Percentiles rank a stretch among this genome's conserved stretches.
Conservation (phyloP, 306 rosid genomes). For the Sindora glabra region DNA sequence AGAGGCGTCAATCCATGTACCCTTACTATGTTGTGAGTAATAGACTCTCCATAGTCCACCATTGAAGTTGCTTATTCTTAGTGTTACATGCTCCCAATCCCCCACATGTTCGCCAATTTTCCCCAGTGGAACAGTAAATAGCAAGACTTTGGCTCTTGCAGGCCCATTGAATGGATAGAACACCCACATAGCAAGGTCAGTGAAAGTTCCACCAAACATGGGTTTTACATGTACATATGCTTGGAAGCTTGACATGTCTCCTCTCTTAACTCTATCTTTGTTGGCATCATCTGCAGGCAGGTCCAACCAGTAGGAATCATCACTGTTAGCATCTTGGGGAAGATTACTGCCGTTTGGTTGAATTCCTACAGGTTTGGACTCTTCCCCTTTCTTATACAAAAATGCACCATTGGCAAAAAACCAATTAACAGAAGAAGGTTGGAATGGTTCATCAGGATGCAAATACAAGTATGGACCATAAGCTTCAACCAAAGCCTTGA, state of each 20-base stretch:
- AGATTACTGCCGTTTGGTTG: constrained; percentile 49
- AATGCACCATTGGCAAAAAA: constrained; percentile 60
- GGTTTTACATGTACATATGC: constrained; percentile 59
- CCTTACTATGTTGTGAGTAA: constrained; percentile 58
- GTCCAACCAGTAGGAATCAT: constrained; percentile 67
- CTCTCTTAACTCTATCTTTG: constrained; percentile 49
- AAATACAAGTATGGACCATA: constrained; percentile 51
- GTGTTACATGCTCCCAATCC: constrained; percentile 80
- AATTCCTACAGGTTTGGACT: constrained; percentile 34
- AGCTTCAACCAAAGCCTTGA: constrained; percentile 34
- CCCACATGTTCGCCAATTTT: constrained; percentile 73
- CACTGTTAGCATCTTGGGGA: constrained; percentile 61
- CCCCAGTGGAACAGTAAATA: constrained; percentile 36
- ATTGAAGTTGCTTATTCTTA: constrained; percentile 69
- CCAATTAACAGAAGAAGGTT: constrained; percentile 65
- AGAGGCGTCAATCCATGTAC: constrained; percentile 61
- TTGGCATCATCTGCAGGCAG: constrained; percentile 35
- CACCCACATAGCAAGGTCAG: constrained; percentile 64
- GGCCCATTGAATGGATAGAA: constrained; percentile 85
- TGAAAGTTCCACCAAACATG: constrained; percentile 62
- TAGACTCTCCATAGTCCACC: constrained; percentile 46
- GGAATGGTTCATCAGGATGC: constrained; percentile 55
- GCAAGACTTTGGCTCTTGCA: constrained; percentile 46
- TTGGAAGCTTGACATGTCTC: constrained; percentile 34
- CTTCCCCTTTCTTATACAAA: constrained; percentile 36